These are phyloP conservation scores for Pisolithus orientalis DNA, from an alignment of 768 basidiomycete species.

Conservation along the genomic window DNA sequence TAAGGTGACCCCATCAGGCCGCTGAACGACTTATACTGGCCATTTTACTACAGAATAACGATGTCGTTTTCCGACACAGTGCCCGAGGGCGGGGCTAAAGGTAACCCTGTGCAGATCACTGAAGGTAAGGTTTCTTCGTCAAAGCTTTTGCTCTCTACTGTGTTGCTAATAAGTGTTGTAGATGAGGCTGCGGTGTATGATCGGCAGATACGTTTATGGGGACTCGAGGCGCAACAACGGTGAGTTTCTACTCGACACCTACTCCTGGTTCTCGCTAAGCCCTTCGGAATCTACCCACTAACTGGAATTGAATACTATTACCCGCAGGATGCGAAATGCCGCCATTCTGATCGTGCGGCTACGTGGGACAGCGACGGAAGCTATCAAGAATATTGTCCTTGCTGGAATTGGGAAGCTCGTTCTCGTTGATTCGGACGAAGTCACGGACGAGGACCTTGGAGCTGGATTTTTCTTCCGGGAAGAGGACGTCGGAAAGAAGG, in stretches of 20 bases:
- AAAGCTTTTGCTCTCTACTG: background rate
- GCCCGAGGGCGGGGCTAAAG: conserved; percentile 26
- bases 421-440: conserved; percentile 71
- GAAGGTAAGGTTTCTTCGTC: conserved; percentile 47
- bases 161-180: conserved; percentile 10
- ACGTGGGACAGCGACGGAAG: conserved; percentile 83
- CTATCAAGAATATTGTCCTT: conserved; percentile 95
- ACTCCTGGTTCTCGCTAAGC: conserved; percentile 3
- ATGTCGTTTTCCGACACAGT: conserved; percentile 13
- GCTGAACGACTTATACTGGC: background rate
- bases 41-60: background rate
- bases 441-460: conserved; percentile 82
- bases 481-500: conserved; percentile 82
- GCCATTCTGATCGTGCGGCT: conserved; percentile 80
- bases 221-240: conserved; percentile 96
- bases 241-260: conserved; percentile 27
- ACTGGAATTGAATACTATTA: no score
- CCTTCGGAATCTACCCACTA: no score
- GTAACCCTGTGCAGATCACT: conserved; percentile 47
- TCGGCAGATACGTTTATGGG: conserved; percentile 96
- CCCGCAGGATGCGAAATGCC: conserved; percentile 82
- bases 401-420: conserved; percentile 91
- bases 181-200: conserved; percentile 87
- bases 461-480: conserved; percentile 92
- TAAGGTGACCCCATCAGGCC: no score